A percentile compares a stretch with the other conserved stretches of the same genome.
Evolutionary conservation across 2,329 filamentous ascomycete species (phyloP).

Genomic region (Didymella keratinophila): DNA sequence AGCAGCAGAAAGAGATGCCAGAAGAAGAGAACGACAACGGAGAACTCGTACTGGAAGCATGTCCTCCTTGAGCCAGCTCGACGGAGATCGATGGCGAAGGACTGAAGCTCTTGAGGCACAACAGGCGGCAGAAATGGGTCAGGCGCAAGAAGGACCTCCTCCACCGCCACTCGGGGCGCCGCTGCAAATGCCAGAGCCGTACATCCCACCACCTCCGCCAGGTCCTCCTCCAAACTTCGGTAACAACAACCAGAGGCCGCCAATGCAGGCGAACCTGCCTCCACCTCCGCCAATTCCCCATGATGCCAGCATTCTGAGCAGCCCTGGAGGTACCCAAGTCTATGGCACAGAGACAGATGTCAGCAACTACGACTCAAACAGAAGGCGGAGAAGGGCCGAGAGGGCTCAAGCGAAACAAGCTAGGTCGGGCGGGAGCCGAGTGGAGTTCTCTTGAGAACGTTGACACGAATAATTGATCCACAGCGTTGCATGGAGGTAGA

Average conservation of each 20-base stretch:
- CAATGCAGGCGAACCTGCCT: constrained; percentile 32
- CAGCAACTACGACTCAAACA: constrained; percentile 51
- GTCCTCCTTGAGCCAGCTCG: constrained; percentile 48
- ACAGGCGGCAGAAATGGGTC: constrained; percentile 43
- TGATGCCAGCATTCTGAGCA: constrained; percentile 46
- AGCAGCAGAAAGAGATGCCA: constrained; percentile 64
- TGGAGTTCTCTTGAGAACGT: constrained; percentile 49
- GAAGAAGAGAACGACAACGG: constrained; percentile 57
- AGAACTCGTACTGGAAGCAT: constrained; percentile 51
- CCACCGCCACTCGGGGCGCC: constrained; percentile 31
- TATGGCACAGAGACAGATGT: constrained; percentile 51
- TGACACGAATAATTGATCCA: neutral
- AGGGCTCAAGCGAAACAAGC: constrained; percentile 50
- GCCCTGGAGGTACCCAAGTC: constrained; percentile 44
- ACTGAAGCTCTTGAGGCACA: constrained; percentile 49
- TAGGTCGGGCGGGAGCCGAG: constrained; percentile 46
- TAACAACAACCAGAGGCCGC: constrained; percentile 10
- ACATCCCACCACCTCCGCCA: constrained; percentile 43
- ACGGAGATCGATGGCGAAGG: constrained; percentile 51
- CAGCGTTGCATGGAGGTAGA: constrained; percentile 2
- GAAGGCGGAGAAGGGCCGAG: constrained; percentile 50
- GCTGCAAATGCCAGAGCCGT: constrained; percentile 42
- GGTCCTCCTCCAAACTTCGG: constrained; percentile 38
- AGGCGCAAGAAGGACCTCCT: constrained; percentile 21
- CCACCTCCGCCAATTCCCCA: constrained; percentile 49